phyloP scores from a whole-genome alignment of 495 filamentous ascomycete genomes.

The Thozetella sp. region DNA sequence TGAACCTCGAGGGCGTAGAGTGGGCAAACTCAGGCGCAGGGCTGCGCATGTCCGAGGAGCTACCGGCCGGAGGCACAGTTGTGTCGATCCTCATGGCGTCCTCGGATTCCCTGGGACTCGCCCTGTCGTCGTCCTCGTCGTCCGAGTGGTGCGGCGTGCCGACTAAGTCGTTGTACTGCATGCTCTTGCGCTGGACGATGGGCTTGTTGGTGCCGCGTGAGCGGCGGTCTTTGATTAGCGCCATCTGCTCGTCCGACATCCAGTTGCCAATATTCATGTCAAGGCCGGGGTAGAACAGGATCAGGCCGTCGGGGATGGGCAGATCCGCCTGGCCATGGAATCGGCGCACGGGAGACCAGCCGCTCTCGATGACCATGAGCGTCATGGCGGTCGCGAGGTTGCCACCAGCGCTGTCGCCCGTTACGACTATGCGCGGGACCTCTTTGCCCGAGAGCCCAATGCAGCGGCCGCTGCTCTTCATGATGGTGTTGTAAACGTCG shows the following conservation, averaged over 20 bases:
- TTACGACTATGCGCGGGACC: slow-evolving; percentile 75
- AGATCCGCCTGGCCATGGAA: slow-evolving; percentile 63
- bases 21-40: slow-evolving; percentile 46
- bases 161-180: slow-evolving; percentile 54
- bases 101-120: slow-evolving; percentile 11
- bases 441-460: slow-evolving; percentile 77
- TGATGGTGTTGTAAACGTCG: slow-evolving; percentile 85
- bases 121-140: slow-evolving; percentile 52
- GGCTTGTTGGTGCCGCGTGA: slow-evolving; percentile 74
- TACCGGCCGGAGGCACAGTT: slow-evolving; percentile 4
- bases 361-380: slow-evolving; percentile 84
- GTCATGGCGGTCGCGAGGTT: slow-evolving; percentile 83
- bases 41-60: slow-evolving; percentile 19
- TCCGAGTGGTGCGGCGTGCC: slow-evolving; percentile 70
- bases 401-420: slow-evolving; percentile 91
- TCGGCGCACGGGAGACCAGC: slow-evolving; percentile 53
- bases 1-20: slow-evolving; percentile 34
- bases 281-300: slow-evolving; percentile 86
- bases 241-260: slow-evolving; percentile 99
- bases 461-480: slow-evolving; percentile 76
- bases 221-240: slow-evolving; percentile 82
- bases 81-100: slow-evolving; percentile 18
- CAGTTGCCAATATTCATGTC: slow-evolving; percentile 98
- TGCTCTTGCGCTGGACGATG: slow-evolving; percentile 77
- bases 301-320: slow-evolving; percentile 76